Evolutionary conservation across 768 basidiomycete genomes (phyloP).

Genomic region (Tricholoma sp.): DNA sequence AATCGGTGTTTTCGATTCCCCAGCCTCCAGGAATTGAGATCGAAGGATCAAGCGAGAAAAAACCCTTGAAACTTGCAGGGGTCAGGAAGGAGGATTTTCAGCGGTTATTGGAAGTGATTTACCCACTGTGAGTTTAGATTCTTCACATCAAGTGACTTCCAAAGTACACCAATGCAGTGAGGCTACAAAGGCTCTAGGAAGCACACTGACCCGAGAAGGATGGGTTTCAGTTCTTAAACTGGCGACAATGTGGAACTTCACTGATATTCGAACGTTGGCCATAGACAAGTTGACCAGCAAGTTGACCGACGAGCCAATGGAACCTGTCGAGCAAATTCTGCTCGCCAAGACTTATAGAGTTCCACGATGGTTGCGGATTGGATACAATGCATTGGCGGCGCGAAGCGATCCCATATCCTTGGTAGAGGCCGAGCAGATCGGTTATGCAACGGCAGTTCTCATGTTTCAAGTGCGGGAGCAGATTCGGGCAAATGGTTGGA

Average conservation of each 20-base stretch:
- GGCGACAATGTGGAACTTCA: constrained; percentile 33
- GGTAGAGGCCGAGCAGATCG: constrained; percentile 23
- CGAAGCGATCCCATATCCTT: constrained; percentile 17
- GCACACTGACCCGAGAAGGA: constrained; percentile 11
- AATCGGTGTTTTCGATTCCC: not conserved
- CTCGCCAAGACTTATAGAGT: constrained; percentile 29
- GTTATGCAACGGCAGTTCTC: constrained; percentile 14
- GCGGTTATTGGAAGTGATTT: constrained; percentile 19
- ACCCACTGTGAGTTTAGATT: constrained; percentile 17
- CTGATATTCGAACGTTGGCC: constrained; percentile 22
- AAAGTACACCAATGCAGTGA: not conserved
- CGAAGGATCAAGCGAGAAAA: constrained; percentile 18
- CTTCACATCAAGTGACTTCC: not conserved
- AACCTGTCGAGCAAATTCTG: constrained; percentile 22
- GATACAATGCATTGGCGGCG: constrained; percentile 18
- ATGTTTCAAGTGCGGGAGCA: constrained; percentile 17
- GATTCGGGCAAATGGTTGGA: not conserved
- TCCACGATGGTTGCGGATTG: constrained; percentile 26
- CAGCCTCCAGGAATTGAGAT: not conserved
- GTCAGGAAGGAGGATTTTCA: constrained; percentile 19
- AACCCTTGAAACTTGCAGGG: constrained; percentile 20
- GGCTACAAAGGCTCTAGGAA: not conserved
- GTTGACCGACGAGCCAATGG: constrained; percentile 14
- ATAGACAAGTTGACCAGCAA: constrained; percentile 20
- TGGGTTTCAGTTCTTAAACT: constrained; percentile 36